Evolutionary conservation across 192 early-diverging fungal genomes (phyloP).

Genomic region (Spizellomyces sp.): DNA sequence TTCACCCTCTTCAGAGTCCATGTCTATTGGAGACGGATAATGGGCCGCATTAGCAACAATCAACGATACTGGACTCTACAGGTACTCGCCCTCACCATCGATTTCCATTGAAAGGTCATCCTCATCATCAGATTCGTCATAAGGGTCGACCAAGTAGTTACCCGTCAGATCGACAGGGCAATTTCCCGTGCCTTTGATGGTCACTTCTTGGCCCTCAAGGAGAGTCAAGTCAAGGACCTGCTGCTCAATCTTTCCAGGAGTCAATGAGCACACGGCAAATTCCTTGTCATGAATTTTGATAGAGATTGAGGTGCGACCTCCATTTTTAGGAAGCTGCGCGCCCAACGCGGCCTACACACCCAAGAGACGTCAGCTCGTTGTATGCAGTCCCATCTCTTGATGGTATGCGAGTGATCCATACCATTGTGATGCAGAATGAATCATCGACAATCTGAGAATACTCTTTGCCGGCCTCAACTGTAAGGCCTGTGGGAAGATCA

Average conservation of each 20-base stretch:
- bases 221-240: constrained; percentile 65
- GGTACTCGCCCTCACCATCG: constrained; percentile 34
- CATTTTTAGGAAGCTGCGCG: constrained; percentile 46
- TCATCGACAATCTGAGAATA: constrained; percentile 77
- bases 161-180: constrained; percentile 72
- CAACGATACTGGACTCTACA: constrained; percentile 2
- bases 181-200: constrained; percentile 70
- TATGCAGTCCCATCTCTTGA: no score
- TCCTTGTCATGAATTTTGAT: constrained; percentile 71
- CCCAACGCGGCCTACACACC: constrained; percentile 69
- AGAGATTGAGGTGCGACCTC: constrained; percentile 66
- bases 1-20: constrained; percentile 39
- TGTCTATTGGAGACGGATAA: not conserved
- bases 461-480: constrained; percentile 70
- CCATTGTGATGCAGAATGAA: constrained; percentile 71
- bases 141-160: constrained; percentile 65
- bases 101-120: constrained; percentile 25
- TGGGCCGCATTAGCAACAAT: no score
- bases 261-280: constrained; percentile 82
- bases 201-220: constrained; percentile 72
- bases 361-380: not conserved
- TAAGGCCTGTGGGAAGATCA: constrained; percentile 35
- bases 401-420: not conserved
- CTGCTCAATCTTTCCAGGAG: constrained; percentile 76
- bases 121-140: constrained; percentile 49